These are phyloP conservation scores for Zasmidium cellare DNA, from an alignment of 2,329 filamentous ascomycete species.

Conservation along the genomic window DNA sequence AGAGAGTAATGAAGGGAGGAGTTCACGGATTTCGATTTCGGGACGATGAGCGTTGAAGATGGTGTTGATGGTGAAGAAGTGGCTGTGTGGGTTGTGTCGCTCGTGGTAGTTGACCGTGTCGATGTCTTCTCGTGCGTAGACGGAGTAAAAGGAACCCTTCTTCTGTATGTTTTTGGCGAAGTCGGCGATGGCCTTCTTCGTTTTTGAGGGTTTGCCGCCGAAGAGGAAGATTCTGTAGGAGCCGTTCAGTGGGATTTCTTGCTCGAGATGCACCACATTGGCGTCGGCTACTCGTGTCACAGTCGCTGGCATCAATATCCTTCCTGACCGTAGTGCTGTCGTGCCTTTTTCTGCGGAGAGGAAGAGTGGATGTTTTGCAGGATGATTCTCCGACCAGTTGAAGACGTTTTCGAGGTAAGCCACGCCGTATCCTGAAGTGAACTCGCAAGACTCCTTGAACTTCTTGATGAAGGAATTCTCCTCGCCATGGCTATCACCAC, in stretches of 20 bases:
- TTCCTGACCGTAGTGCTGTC: conserved; percentile 69
- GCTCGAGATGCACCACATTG: conserved; percentile 86
- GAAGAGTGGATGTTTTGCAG: conserved; percentile 69
- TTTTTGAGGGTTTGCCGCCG: conserved; percentile 65
- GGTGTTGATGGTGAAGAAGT: conserved; percentile 77
- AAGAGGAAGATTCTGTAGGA: conserved; percentile 86
- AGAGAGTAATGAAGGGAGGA: conserved; percentile 69
- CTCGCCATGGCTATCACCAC: conserved; percentile 31
- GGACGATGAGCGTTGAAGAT: conserved; percentile 69
- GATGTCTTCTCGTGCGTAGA: conserved; percentile 64
- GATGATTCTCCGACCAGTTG: conserved; percentile 78
- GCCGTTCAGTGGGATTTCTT: conserved; percentile 85
- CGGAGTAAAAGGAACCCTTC: conserved; percentile 70
- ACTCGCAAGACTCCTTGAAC: conserved; percentile 89
- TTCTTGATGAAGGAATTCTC: conserved; percentile 83
- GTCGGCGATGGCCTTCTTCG: conserved; percentile 65
- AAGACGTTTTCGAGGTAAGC: conserved; percentile 78
- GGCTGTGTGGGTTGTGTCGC: conserved; percentile 78
- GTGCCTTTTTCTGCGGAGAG: conserved; percentile 55
- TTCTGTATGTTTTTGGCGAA: conserved; percentile 65
- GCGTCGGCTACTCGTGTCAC: conserved; percentile 86
- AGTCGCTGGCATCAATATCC: conserved; percentile 73
- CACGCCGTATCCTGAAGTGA: conserved; percentile 89
- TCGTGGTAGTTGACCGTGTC: conserved; percentile 72
- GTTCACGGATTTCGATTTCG: conserved; percentile 69